Base-by-base conservation (phyloP, 2,329 filamentous ascomycete genomes). In the Fusarium mexicanum region DNA sequence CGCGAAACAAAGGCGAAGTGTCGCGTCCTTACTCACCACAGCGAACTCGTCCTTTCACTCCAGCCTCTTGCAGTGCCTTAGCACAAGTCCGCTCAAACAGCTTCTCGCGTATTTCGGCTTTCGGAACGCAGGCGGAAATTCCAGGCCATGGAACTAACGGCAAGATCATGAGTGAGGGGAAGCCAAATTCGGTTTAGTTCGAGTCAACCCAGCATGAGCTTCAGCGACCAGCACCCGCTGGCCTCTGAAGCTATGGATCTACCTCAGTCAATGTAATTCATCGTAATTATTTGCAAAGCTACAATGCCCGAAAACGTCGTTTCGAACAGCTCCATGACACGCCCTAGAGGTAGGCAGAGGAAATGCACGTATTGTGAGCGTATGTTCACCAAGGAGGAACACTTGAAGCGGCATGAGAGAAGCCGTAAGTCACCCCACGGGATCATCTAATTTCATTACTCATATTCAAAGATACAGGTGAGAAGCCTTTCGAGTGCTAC, bases 361-460 rank as follows among this genome's bases (percentile, higher is more conserved):
- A 31, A 61, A 35, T 69, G 66, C n/a, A 31, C 66, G 33, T 61
- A 66, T 46, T 69, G 66, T 5, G 55, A 69, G 10, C 66, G 66
- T 20, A 43, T 69, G 3, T 69, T 69, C 31, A 69, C 62, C 16
- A 69, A 69, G 10, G 66, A 69, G 12, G 66, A 69, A 44, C 66
- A 69, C 44, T 38, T 66, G 10, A 69, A 57, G 33, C 66, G 66
- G 10, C 66, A 69, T 6, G 48, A 69, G 43, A 66, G 66, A 66
- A 29, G 55, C 12, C 66, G 66, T 66, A 61, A 14, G 65, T n/a
- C 18, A 17, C 17, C 20, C 4, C 9, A n/a, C 40, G 8, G 10
- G 5, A 24, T 24, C 29, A 9, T 16, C 18, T 4, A 43, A 4
- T 20, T 35, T 16, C 20, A 38, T 38, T 20, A n/a, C 44, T 48